Evolutionary conservation across 257 asterid genomes (phyloP).

Genomic region (Nicotiana undulata): DNA sequence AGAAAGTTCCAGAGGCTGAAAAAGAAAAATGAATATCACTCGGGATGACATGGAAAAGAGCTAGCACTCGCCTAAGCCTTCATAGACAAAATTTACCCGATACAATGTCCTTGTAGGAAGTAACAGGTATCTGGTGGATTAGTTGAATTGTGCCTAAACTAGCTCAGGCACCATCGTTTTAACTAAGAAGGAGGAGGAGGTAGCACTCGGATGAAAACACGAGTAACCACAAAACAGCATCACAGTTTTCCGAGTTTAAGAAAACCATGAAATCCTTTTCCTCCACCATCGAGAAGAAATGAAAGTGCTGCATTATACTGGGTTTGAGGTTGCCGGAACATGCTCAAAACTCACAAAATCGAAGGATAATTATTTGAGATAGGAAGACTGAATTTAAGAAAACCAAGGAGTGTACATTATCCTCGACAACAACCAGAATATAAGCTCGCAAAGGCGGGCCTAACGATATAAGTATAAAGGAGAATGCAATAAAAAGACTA

Average conservation of each 20-base stretch:
- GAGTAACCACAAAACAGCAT: not conserved
- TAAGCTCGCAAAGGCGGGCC: not conserved
- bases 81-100: not conserved
- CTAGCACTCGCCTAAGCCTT: not conserved
- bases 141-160: no score
- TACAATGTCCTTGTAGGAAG: not conserved
- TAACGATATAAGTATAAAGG: not conserved
- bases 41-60: not conserved
- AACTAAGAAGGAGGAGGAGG: not conserved
- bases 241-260: not conserved
- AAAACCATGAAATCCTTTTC: not conserved
- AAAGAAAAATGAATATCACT: not conserved
- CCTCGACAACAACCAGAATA: not conserved
- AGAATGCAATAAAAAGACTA: slow-evolving; percentile 7
- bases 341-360: no score
- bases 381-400: not conserved
- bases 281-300: not conserved
- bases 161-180: no score
- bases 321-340: not conserved
- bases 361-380: not conserved
- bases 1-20: not conserved
- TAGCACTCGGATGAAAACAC: not conserved
- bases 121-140: not conserved
- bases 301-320: not conserved
- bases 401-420: not conserved